phyloP scores from a whole-genome alignment of 352 stramenopile genomes.

The Globisporangium sylvaticum region DNA sequence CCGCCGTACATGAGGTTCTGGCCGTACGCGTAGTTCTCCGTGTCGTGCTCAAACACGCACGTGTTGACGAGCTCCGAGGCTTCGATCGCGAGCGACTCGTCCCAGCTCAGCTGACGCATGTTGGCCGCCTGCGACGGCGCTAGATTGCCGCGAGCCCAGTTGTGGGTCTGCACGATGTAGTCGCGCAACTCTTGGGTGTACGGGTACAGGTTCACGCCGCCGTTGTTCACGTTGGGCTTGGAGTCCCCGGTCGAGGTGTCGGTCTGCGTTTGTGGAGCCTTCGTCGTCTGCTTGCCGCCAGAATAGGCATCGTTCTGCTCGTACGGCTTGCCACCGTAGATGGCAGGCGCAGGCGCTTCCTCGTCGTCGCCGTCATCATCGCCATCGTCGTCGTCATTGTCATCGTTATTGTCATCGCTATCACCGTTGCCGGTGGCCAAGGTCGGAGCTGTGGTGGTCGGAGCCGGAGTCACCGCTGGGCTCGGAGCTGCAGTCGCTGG shows the following conservation, averaged over 20 bases:
- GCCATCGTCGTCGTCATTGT: neutral
- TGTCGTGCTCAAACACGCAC: constrained; percentile 36
- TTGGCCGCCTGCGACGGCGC: constrained; percentile 26
- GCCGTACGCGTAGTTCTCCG: constrained; percentile 33
- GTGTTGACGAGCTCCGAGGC: constrained; percentile 33
- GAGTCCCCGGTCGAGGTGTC: constrained; percentile 10
- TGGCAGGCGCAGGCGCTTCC: neutral
- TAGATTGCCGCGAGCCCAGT: constrained; percentile 26
- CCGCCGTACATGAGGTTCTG: constrained; percentile 40
- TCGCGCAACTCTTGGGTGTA: constrained; percentile 28
- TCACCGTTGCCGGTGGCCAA: neutral
- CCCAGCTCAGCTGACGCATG: constrained; percentile 35
- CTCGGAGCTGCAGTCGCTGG: neutral
- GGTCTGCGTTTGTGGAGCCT: constrained; percentile 4
- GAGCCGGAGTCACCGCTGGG: neutral
- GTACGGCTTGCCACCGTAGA: constrained; percentile 4
- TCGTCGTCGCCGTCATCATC: constrained; percentile 11
- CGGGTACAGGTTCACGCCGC: constrained; percentile 29
- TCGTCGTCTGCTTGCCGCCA: constrained; percentile 2
- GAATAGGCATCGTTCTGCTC: constrained; percentile 6
- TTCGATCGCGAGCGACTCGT: constrained; percentile 36
- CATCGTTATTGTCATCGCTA: neutral
- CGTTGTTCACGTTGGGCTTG: constrained; percentile 25
- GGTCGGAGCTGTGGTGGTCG: neutral
- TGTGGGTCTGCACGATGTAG: constrained; percentile 35